Conservation (phyloP, 2,329 filamentous ascomycete species). For the Chalara sp. region DNA sequence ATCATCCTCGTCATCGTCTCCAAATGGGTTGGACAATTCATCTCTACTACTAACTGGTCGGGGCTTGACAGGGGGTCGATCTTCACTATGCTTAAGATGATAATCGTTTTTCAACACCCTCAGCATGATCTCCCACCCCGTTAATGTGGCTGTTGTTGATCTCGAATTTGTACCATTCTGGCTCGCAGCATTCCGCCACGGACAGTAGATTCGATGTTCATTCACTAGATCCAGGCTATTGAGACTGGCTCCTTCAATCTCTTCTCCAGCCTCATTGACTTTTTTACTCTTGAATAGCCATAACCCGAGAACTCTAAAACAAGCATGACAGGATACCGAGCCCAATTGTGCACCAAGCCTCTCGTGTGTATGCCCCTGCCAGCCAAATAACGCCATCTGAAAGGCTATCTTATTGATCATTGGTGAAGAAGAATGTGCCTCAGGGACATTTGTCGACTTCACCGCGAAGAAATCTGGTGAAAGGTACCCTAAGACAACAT, state of each 20-base stretch:
- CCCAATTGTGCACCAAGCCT: constrained; percentile 22
- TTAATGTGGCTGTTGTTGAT: constrained; percentile 23
- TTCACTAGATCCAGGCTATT: constrained; percentile 60
- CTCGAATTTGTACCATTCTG: constrained; percentile 42
- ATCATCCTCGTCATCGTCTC: constrained; percentile 23
- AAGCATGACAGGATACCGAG: constrained; percentile 66
- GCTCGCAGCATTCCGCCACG: constrained; percentile 62
- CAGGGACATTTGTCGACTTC: constrained; percentile 21
- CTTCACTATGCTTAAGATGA: constrained; percentile 16
- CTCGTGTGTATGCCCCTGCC: constrained; percentile 48
- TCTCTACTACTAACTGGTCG: not conserved
- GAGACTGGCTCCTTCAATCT: constrained; percentile 52
- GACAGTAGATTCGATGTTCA: constrained; percentile 79
- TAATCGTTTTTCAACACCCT: constrained; percentile 53
- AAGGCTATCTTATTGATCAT: constrained; percentile 56
- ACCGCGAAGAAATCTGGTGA: constrained; percentile 47
- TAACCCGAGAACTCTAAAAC: constrained; percentile 79
- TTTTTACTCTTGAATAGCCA: constrained; percentile 88
- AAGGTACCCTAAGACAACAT: constrained; percentile 42
- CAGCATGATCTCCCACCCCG: constrained; percentile 49
- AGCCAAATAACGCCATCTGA: constrained; percentile 65
- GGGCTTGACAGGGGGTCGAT: constrained; percentile 2
- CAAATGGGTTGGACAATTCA: constrained; percentile 1
- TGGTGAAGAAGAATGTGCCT: not conserved
- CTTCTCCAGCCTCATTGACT: constrained; percentile 44